phyloP scores from a whole-genome alignment of 192 early-diverging fungal genomes.

The Umbelopsis isabellina region DNA sequence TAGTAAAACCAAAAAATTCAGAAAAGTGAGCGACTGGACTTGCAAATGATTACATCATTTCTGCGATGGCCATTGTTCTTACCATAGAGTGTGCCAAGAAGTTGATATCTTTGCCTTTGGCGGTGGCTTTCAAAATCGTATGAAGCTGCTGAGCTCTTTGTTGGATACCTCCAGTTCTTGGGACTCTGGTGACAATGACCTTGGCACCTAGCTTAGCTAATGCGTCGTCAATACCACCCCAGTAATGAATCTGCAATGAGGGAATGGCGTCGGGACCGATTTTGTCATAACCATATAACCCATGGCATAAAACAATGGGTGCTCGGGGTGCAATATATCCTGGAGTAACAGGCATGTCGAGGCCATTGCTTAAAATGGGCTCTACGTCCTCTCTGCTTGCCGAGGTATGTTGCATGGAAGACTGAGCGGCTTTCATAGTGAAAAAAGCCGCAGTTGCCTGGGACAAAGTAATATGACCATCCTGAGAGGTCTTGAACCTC shows the following conservation, averaged over 20 bases:
- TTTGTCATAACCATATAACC: slow-evolving; percentile 91
- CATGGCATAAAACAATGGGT: slow-evolving; percentile 88
- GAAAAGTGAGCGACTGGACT: neutral
- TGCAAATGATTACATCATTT: slow-evolving; percentile 5
- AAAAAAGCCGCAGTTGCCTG: slow-evolving; percentile 1
- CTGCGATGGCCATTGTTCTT: slow-evolving; percentile 8
- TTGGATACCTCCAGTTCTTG: slow-evolving; percentile 70
- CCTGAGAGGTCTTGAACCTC: neutral
- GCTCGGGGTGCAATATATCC: slow-evolving; percentile 75
- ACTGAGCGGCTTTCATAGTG: neutral
- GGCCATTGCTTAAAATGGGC: neutral
- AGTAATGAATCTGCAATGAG: slow-evolving; percentile 85
- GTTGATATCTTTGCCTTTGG: slow-evolving; percentile 69
- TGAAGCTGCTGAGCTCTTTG: slow-evolving; percentile 80
- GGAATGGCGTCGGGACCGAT: slow-evolving; percentile 77
- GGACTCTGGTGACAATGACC: slow-evolving; percentile 79
- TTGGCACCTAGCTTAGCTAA: slow-evolving; percentile 78
- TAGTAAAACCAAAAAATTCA: neutral
- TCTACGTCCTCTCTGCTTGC: neutral
- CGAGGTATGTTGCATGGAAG: neutral
- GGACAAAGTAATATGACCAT: neutral
- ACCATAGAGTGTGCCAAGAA: slow-evolving; percentile 94
- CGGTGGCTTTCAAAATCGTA: slow-evolving; percentile 59
- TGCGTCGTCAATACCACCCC: slow-evolving; percentile 80
- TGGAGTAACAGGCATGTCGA: slow-evolving; percentile 52